Evolutionary conservation across 805 yeast species (phyloP).

Genomic region (Ogataea trehaloabstinens): DNA sequence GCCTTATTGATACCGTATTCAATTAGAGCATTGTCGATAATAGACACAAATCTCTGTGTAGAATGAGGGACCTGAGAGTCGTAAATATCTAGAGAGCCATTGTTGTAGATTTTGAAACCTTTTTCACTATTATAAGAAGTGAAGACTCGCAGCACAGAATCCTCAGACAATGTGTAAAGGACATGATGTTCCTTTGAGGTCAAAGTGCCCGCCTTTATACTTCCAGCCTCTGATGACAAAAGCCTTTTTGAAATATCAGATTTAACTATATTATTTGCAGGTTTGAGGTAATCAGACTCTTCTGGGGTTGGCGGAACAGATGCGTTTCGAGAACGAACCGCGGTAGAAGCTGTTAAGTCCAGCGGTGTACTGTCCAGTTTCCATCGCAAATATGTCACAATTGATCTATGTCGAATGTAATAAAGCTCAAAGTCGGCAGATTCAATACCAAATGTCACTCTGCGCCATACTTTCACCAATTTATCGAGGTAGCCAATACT

Average conservation of each 20-base stretch:
- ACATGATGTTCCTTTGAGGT: slow-evolving; percentile 41
- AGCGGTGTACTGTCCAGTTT: slow-evolving; percentile 24
- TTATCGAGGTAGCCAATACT: slow-evolving; percentile 61
- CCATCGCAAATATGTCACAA: slow-evolving; percentile 62
- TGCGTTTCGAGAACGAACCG: slow-evolving; percentile 1
- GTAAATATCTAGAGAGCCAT: slow-evolving; percentile 48
- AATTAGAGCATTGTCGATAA: slow-evolving; percentile 39
- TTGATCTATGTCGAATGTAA: slow-evolving; percentile 62
- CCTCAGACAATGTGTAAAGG: slow-evolving; percentile 64
- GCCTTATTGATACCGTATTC: slow-evolving; percentile 26
- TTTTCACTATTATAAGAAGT: slow-evolving; percentile 59
- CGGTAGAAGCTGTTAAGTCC: slow-evolving; percentile 5
- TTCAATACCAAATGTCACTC: slow-evolving; percentile 65
- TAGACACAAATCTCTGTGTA: slow-evolving; percentile 22
- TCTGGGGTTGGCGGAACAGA: slow-evolving; percentile 11
- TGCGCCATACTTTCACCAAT: slow-evolving; percentile 74
- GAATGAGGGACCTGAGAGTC: slow-evolving; percentile 11
- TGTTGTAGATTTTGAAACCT: slow-evolving; percentile 53
- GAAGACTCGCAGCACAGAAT: slow-evolving; percentile 64
- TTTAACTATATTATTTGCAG: slow-evolving; percentile 29
- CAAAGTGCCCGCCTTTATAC: slow-evolving; percentile 4
- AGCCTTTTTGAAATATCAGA: slow-evolving; percentile 14
- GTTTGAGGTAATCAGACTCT: slow-evolving; percentile 21
- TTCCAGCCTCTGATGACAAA: slow-evolving; percentile 7
- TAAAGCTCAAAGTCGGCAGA: slow-evolving; percentile 65